phyloP scores from a whole-genome alignment of 345 rosid species.

The Conringia planisiliqua region DNA sequence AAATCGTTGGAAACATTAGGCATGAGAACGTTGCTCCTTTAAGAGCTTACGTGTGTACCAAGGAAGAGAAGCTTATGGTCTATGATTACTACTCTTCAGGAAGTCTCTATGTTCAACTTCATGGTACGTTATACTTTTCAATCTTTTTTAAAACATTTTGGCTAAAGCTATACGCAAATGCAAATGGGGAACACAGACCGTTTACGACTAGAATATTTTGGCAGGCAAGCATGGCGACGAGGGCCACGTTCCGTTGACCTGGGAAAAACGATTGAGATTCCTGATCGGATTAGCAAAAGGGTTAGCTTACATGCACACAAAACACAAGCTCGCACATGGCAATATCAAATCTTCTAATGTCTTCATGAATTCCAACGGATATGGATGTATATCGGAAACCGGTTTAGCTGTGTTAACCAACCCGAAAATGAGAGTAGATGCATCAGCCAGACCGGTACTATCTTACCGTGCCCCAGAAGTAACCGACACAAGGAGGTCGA shows the following conservation, averaged over 20 bases:
- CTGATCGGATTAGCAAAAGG: slow-evolving; percentile 85
- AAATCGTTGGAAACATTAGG: slow-evolving; percentile 61
- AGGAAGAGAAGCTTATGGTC: slow-evolving; percentile 92
- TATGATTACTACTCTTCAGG: slow-evolving; percentile 63
- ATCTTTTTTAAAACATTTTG: neutral
- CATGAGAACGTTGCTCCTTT: slow-evolving; percentile 79
- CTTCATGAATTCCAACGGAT: slow-evolving; percentile 51
- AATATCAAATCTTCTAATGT: slow-evolving; percentile 86
- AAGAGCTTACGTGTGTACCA: slow-evolving; percentile 82
- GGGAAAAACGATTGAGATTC: slow-evolving; percentile 61
- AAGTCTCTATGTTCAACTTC: slow-evolving; percentile 64
- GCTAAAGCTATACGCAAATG: neutral
- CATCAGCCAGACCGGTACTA: slow-evolving; percentile 12
- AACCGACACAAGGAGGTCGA: slow-evolving; percentile 67
- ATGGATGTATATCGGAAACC: slow-evolving; percentile 72
- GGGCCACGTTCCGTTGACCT: slow-evolving; percentile 47
- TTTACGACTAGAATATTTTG: neutral
- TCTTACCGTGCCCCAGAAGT: slow-evolving; percentile 87
- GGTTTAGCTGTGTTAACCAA: slow-evolving; percentile 71
- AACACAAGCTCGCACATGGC: slow-evolving; percentile 77
- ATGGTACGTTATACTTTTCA: slow-evolving; percentile 45
- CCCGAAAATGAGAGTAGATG: slow-evolving; percentile 48
- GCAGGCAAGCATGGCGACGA: slow-evolving; percentile 54
- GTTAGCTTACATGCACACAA: slow-evolving; percentile 60
- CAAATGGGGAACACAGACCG: no score